Percentiles rank a stretch among this genome's conserved stretches.
These are phyloP conservation scores for Fusarium hainanense DNA, from an alignment of 2,329 filamentous ascomycete species.

Conservation along the genomic window DNA sequence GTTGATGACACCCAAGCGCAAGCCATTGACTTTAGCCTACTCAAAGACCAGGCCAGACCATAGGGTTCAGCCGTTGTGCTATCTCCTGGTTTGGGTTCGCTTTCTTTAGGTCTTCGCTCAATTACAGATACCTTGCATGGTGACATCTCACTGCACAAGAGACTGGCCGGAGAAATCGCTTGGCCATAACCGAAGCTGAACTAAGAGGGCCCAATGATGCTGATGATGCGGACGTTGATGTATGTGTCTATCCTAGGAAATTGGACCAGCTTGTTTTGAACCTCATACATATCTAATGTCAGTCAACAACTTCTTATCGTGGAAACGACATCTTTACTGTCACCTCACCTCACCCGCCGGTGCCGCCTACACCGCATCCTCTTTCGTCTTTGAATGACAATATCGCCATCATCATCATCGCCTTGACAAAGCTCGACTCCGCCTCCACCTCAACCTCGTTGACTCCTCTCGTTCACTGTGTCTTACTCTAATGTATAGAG, in stretches of 20 bases:
- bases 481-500: conserved; percentile 28
- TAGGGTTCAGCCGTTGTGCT: conserved; percentile 32
- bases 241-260: conserved; percentile 9
- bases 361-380: conserved; percentile 19
- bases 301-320: conserved; percentile 15
- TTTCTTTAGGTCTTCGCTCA: conserved; percentile 24
- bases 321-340: neutral
- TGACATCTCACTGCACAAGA: conserved; percentile 29
- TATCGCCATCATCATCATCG: conserved; percentile 21
- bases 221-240: conserved; percentile 24
- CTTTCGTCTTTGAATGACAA: neutral
- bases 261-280: neutral
- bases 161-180: conserved; percentile 13
- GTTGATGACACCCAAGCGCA: conserved; percentile 30
- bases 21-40: conserved; percentile 28
- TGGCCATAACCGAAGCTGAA: conserved; percentile 23
- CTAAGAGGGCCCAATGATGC: conserved; percentile 30
- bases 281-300: conserved; percentile 2
- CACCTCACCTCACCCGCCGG: conserved; percentile 10
- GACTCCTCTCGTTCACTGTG: conserved; percentile 22
- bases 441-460: conserved; percentile 6
- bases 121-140: conserved; percentile 26
- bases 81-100: conserved; percentile 30
- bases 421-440: conserved; percentile 17
- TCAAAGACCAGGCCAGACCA: neutral